Evolutionary conservation across 139 green algal genomes (phyloP).

Genomic region (Asterochloris erici): DNA sequence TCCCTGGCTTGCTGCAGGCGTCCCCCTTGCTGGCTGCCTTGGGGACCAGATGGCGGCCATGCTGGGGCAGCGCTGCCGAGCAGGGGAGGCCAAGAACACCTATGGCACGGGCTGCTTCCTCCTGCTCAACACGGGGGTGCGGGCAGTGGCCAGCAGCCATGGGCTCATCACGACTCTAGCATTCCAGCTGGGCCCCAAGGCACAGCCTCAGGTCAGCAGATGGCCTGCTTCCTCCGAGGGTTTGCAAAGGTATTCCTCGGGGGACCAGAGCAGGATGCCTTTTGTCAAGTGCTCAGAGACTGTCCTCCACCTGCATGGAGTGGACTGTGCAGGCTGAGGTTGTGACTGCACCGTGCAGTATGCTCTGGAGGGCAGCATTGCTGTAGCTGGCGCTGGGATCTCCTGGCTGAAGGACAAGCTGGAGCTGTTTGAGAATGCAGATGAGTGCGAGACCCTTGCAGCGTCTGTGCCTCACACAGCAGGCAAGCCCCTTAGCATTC

Average conservation of each 20-base stretch:
- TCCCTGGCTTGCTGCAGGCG: background rate
- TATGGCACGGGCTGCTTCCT: constrained; percentile 98
- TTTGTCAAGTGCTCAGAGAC: too few relatives aligned
- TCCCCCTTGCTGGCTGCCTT: constrained; percentile 72
- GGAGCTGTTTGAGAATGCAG: constrained; percentile 55
- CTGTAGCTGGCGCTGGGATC: constrained; percentile 76
- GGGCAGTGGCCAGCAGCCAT: constrained; percentile 66
- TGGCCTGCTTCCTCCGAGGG: background rate
- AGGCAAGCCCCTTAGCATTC: background rate
- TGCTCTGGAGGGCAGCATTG: constrained; percentile 89
- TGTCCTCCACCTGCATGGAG: too few relatives aligned
- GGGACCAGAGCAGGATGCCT: too few relatives aligned
- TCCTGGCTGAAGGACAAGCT: constrained; percentile 86
- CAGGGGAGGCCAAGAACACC: constrained; percentile 92
- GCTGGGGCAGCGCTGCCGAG: constrained; percentile 85
- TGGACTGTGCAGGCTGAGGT: background rate
- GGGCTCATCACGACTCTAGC: constrained; percentile 91
- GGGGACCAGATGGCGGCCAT: constrained; percentile 94
- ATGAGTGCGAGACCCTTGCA: constrained; percentile 54
- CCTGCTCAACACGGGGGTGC: constrained; percentile 86
- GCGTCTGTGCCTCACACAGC: constrained; percentile 51
- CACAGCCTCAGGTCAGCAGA: background rate
- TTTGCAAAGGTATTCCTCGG: background rate
- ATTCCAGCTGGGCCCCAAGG: constrained; percentile 62
- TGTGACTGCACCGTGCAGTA: constrained; percentile 47